Evolutionary conservation across 495 filamentous ascomycete species (phyloP).

Genomic region (Aspergillus campestris): DNA sequence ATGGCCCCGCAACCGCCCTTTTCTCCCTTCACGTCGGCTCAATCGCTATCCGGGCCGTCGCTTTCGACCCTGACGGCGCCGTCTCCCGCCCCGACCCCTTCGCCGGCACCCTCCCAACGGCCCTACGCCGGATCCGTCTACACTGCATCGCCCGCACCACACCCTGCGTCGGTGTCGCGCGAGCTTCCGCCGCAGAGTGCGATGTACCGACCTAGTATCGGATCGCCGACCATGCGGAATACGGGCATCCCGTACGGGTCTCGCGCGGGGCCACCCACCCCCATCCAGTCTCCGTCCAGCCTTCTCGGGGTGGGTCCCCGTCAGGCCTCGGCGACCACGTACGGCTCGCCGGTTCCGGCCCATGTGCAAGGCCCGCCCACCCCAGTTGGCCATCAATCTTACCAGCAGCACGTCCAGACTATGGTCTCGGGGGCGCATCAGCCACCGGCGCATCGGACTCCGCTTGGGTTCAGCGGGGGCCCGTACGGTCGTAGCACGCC

Average conservation of each 20-base stretch:
- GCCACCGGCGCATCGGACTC: conserved; percentile 23
- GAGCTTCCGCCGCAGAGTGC: conserved; percentile 23
- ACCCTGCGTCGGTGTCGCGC: conserved; percentile 18
- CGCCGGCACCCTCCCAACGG: conserved; percentile 30
- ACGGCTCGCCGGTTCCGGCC: conserved; percentile 15
- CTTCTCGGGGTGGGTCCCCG: conserved; percentile 26
- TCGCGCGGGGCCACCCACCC: conserved; percentile 25
- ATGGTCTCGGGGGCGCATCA: conserved; percentile 35
- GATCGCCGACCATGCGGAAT: conserved; percentile 29
- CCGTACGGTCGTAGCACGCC: conserved; percentile 33
- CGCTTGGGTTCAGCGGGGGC: conserved; percentile 23
- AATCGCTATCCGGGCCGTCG: conserved; percentile 17
- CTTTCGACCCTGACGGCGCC: conserved; percentile 24
- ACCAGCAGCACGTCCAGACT: conserved; percentile 36
- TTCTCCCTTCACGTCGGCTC: conserved; percentile 22
- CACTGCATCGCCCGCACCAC: conserved; percentile 23
- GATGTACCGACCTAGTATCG: conserved; percentile 21
- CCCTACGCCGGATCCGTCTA: conserved; percentile 24
- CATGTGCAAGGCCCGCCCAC: conserved; percentile 17
- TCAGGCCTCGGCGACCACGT: conserved; percentile 18
- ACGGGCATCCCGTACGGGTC: conserved; percentile 24
- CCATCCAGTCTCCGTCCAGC: conserved; percentile 25
- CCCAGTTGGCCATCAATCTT: conserved; percentile 18
- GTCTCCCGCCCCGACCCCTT: conserved; percentile 33
- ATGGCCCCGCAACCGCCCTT: conserved; percentile 22